Evolutionary conservation across 768 basidiomycete species (phyloP), one percentile per base, ranked within the genome.

Genomic region (Pulveroboletus sp.): DNA sequence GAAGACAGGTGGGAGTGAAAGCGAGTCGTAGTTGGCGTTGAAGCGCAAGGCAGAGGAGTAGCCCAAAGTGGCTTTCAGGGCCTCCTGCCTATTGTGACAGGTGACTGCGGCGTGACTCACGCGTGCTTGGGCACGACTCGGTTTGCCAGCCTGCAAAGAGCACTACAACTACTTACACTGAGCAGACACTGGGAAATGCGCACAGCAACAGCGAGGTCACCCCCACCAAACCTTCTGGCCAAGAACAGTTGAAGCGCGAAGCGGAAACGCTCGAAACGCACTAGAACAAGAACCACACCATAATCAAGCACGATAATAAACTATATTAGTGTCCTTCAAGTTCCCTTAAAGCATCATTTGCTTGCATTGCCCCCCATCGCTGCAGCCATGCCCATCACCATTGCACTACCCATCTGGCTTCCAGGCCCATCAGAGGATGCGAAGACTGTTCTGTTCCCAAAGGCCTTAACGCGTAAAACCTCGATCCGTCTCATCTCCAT

Each of bases 401-500:
- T 79, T 17, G 81, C 73, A 55, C 71, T 73, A 6, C 80, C 81
- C 76, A 85, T 76, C 49, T 80, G 79, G 17, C 70, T 69, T 6
- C 81, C 83, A 15, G 76, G 62, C 11, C 75, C 76, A 8, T 87
- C 85, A 0, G 76, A 69, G n/a, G 86, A 83, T 3, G 80, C 83
- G 63, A 89, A 89, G 15, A 89, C 64, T 0, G 86, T 79, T 71
- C 73, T 85, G 46, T 76, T 62, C 5, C 89, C 89, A 58, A 78
- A 91, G 4, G 88, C 86, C 39, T 68, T 62, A 26, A 89, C 72
- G 46, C 80, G 76, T 18, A 70, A 55, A 18, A 90, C 76, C 50
- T 91, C 89, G 49, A 82, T 70, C 37, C 87, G 73, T 33, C 82
- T 72, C 46, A 86, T 58, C 63, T 80, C 78, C 87, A 90, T 90